Percentiles rank a stretch among this genome's conserved stretches.
Conservation (phyloP, 2,329 filamentous ascomycete genomes). For the Xylaria sp. region DNA sequence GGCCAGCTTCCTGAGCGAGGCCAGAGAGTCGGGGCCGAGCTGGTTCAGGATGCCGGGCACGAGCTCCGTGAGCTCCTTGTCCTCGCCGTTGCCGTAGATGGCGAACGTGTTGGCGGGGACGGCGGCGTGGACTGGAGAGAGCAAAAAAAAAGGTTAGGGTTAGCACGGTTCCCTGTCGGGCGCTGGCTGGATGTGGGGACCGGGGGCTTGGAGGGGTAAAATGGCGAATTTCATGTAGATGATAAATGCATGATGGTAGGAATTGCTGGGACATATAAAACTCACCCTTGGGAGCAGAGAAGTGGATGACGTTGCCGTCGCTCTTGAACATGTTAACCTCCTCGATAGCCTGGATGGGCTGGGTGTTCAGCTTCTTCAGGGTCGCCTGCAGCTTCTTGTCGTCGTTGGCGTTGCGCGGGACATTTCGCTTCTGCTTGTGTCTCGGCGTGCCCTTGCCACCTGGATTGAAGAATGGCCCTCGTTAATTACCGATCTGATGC, state of each 20-base stretch:
- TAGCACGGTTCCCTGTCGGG: slow-evolving; percentile 10
- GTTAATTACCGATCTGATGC: slow-evolving; percentile 18
- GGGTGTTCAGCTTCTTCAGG: slow-evolving; percentile 99
- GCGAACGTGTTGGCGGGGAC: slow-evolving; percentile 99
- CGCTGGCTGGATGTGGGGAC: slow-evolving; percentile 6
- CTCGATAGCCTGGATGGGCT: slow-evolving; percentile 99
- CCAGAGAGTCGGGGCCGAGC: slow-evolving; percentile 96
- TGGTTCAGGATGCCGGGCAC: slow-evolving; percentile 99
- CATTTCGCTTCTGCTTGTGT: slow-evolving; percentile 97
- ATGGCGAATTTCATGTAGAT: neutral
- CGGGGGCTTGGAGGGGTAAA: neutral
- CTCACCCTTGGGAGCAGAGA: slow-evolving; percentile 94
- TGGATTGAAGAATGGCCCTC: slow-evolving; percentile 15
- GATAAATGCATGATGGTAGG: neutral
- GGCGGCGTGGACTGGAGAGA: slow-evolving; percentile 93
- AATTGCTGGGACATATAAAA: slow-evolving; percentile 27
- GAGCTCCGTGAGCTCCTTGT: slow-evolving; percentile 99
- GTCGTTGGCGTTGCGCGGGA: slow-evolving; percentile 88
- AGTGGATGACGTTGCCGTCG: slow-evolving; percentile 99
- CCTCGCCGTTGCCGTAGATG: slow-evolving; percentile 98
- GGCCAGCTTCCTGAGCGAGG: slow-evolving; percentile 95
- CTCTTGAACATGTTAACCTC: slow-evolving; percentile 99
- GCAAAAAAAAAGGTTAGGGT: too few relatives aligned
- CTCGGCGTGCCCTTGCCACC: slow-evolving; percentile 97
- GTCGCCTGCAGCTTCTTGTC: slow-evolving; percentile 99